phyloP scores from a whole-genome alignment of 2,329 filamentous ascomycete genomes.

The Fusarium cicatricum region DNA sequence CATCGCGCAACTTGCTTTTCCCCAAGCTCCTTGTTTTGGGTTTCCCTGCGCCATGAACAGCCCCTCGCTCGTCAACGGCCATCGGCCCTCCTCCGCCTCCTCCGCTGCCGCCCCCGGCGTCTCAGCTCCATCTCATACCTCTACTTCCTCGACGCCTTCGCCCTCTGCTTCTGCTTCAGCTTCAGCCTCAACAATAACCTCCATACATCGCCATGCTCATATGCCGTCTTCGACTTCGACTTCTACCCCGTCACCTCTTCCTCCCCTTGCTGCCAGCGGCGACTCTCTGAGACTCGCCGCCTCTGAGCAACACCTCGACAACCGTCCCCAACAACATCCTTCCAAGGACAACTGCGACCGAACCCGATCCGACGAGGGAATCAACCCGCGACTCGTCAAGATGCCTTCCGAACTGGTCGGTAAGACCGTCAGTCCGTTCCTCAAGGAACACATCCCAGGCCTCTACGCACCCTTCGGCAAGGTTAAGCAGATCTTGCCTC shows the following conservation, averaged over 20 bases:
- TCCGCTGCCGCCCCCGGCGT: constrained; percentile 13
- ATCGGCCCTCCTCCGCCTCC: constrained; percentile 33
- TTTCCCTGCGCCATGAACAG: constrained; percentile 39
- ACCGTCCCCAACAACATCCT: constrained; percentile 36
- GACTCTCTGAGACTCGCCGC: constrained; percentile 21
- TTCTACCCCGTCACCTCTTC: constrained; percentile 20
- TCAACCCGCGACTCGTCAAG: constrained; percentile 59
- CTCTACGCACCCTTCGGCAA: constrained; percentile 84
- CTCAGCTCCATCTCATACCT: constrained; percentile 18
- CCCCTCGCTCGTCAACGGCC: constrained; percentile 40
- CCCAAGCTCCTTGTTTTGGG: constrained; percentile 26
- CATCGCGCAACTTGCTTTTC: constrained; percentile 41
- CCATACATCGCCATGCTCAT: constrained; percentile 36
- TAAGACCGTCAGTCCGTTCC: constrained; percentile 85
- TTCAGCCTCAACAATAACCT: constrained; percentile 11
- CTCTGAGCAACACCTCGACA: constrained; percentile 15
- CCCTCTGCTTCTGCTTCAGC: constrained; percentile 15
- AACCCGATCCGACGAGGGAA: constrained; percentile 58
- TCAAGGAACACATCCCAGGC: constrained; percentile 88
- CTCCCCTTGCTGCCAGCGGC: constrained; percentile 13
- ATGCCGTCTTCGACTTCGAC: constrained; percentile 13
- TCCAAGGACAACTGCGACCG: constrained; percentile 60
- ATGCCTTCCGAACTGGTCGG: constrained; percentile 73
- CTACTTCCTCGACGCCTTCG: constrained; percentile 25
- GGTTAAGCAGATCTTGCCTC: constrained; percentile 47